Conservation (phyloP, 306 rosid species). For the Pyrus pyrifolia region DNA sequence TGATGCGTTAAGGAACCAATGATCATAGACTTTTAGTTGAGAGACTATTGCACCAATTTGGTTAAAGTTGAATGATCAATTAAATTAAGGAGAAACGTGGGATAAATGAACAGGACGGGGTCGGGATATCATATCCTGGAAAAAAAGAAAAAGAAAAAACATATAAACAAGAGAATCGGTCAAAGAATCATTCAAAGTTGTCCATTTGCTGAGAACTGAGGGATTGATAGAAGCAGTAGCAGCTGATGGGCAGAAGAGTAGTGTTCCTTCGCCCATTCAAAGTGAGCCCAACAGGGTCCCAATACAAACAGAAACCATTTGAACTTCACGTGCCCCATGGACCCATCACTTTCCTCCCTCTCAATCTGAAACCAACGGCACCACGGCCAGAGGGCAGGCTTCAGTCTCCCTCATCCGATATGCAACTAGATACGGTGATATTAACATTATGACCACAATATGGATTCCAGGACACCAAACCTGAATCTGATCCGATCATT, state of each 20-base stretch:
- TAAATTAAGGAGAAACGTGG: not conserved
- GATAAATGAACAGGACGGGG: too few relatives aligned
- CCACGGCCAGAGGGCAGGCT: conserved; percentile 24
- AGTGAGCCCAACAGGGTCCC: conserved; percentile 43
- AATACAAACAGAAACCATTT: conserved; percentile 21
- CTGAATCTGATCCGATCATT: conserved; percentile 28
- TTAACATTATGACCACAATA: conserved; percentile 41
- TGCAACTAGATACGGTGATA: conserved; percentile 45
- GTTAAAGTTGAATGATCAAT: too few relatives aligned
- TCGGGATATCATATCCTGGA: not conserved
- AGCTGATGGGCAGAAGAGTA: conserved; percentile 26
- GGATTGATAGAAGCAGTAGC: conserved; percentile 30
- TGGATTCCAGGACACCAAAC: conserved; percentile 20
- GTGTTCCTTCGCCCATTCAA: conserved; percentile 33
- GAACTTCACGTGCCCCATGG: conserved; percentile 73
- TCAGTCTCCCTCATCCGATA: conserved; percentile 55
- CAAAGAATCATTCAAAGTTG: conserved; percentile 39
- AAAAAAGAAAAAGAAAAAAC: not conserved
- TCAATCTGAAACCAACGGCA: conserved; percentile 29
- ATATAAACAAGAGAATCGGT: conserved; percentile 36
- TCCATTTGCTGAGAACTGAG: conserved; percentile 41
- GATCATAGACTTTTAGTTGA: too few relatives aligned
- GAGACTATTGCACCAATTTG: too few relatives aligned
- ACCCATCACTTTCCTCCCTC: conserved; percentile 56
- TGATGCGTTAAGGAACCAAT: too few relatives aligned